phyloP scores from a whole-genome alignment of 106 monocot genomes.

The Platanthera zijinensis region DNA sequence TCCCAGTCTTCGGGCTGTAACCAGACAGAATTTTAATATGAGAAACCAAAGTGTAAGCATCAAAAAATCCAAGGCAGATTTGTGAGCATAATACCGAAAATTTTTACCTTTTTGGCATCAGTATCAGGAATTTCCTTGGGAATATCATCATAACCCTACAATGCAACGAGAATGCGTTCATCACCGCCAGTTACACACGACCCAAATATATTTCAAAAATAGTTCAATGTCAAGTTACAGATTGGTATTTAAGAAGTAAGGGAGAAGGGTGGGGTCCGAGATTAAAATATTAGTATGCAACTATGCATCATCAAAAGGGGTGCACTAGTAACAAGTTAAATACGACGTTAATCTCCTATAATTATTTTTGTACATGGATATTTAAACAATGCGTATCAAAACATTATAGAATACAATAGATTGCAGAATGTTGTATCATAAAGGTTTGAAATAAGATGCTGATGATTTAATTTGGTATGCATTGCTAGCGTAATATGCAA shows the following conservation, averaged over 20 bases:
- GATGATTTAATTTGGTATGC: too few relatives aligned
- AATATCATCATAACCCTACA: slow-evolving; percentile 59
- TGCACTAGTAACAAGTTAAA: background rate
- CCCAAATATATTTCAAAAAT: background rate
- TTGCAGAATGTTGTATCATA: background rate
- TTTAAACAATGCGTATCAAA: background rate
- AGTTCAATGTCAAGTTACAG: background rate
- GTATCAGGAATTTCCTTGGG: slow-evolving; percentile 55
- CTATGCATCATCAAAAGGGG: too few relatives aligned
- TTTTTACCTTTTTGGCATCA: slow-evolving; percentile 60
- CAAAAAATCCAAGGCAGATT: background rate
- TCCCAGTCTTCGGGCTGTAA: slow-evolving; percentile 73
- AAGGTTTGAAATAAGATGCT: background rate
- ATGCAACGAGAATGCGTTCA: background rate
- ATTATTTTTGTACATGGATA: background rate
- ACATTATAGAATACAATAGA: background rate
- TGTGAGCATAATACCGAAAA: background rate
- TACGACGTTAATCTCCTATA: background rate
- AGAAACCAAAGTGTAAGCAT: background rate
- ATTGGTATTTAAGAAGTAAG: background rate
- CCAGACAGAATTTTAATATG: background rate
- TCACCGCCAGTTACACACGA: background rate
- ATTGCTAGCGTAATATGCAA: too few relatives aligned
- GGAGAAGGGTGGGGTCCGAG: background rate
- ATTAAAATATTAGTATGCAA: background rate